A percentile compares a stretch with the other conserved stretches of the same genome.
phyloP scores from a whole-genome alignment of 495 filamentous ascomycete species.

The Lindgomyces ingoldianus region DNA sequence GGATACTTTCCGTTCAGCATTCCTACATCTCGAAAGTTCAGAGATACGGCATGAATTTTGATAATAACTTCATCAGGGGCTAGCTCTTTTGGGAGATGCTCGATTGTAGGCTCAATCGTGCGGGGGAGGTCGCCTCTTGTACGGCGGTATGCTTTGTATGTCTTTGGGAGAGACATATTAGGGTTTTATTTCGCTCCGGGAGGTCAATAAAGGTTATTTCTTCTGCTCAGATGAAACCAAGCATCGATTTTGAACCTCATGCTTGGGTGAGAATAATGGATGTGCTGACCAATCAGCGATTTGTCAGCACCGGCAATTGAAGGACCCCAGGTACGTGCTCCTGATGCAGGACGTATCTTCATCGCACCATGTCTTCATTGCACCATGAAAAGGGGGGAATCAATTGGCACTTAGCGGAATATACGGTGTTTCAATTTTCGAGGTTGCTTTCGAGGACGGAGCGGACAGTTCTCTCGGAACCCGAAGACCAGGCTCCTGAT shows the following conservation, averaged over 20 bases:
- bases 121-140: background rate
- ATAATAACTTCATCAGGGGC: background rate
- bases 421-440: too few species aligned
- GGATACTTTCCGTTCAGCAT: slow-evolving; percentile 31
- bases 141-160: background rate
- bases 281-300: background rate
- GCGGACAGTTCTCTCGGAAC: too few species aligned
- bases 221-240: background rate
- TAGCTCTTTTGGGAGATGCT: background rate
- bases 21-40: slow-evolving; percentile 2
- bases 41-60: slow-evolving; percentile 6
- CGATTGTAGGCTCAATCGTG: background rate
- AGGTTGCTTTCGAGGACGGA: too few species aligned
- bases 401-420: too few species aligned
- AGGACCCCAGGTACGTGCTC: too few species aligned
- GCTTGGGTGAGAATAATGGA: background rate
- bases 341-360: too few species aligned
- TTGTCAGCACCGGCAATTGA: too few species aligned
- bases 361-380: too few species aligned
- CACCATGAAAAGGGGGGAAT: too few species aligned
- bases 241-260: background rate
- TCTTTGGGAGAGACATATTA: background rate
- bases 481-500: too few species aligned
- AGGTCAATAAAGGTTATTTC: background rate
- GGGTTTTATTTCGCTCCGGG: background rate